Evolutionary conservation across 495 filamentous ascomycete species (phyloP), one percentile per base, ranked within the genome.

Genomic region (Xylaria grammica): DNA sequence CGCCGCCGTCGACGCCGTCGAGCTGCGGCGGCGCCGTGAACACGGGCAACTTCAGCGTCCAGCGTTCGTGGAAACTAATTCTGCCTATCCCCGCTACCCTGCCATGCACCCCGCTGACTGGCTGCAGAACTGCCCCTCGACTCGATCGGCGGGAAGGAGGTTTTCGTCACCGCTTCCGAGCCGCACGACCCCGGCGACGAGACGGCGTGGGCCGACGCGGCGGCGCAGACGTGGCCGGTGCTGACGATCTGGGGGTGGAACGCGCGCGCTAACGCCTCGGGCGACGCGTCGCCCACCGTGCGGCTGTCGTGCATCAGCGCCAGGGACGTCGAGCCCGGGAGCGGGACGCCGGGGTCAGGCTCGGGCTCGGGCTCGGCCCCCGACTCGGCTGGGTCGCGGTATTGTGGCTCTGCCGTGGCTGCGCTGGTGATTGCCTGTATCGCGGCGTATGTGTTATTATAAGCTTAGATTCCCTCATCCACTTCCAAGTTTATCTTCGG

Each of bases 221-320:
- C 29, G 11, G 27, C 19, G 49, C 57, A 66, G 46, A 59, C 32
- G 11, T 70, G 65, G 65, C 70, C 70, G 7, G 51, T 68, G n/a
- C 29, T 72, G 27, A 66, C 67, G n/a, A 60, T 68, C 8, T 72
- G 70, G 70, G 67, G 70, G 7, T 72, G 67, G 67, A 72, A 72
- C 32, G 44, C 42, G 15, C 70, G 67, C n/a, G 67, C 70, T 6
- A 62, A 70, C 8, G 67, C 65, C 9, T 54, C 67, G 11, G 60
- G 52, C 0, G 62, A 62, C 26, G 50, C 62, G 46, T 46, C 48
- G 40, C 70, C 70, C 17, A 64, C 59, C 2, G 63, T 66, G 20
- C 67, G 67, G 19, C 45, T 70, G 24, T 65, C 67, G 56, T 72
- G 70, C 26, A 56, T 72, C 24, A 46, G 70, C 3, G 70, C 70